Conservation (phyloP, 306 rosid genomes). For the Cotoneaster glaucophyllus region DNA sequence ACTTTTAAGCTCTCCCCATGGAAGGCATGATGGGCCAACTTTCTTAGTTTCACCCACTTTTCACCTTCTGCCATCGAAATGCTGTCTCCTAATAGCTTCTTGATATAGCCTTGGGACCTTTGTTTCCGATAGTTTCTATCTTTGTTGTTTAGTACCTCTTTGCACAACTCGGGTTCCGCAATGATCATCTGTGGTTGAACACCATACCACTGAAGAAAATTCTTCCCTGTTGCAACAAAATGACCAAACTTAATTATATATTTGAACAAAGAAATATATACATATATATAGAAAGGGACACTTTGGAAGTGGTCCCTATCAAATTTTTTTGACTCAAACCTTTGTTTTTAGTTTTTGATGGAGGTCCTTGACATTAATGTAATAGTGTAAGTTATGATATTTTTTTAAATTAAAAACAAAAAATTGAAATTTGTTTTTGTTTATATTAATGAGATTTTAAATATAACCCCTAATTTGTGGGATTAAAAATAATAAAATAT, state of each 20-base stretch:
- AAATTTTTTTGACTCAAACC: no score
- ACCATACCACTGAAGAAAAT: constrained; percentile 24
- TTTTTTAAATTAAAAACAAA: no score
- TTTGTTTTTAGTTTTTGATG: no score
- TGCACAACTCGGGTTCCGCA: constrained; percentile 24
- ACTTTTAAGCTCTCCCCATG: constrained; percentile 36
- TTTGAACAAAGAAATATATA: not conserved
- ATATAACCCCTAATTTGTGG: no score
- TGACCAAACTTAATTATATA: not conserved
- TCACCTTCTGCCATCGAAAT: constrained; percentile 22
- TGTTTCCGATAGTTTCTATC: constrained; percentile 6
- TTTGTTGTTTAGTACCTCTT: constrained; percentile 22
- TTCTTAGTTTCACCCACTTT: constrained; percentile 28
- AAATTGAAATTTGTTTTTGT: no score
- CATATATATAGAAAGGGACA: no score
- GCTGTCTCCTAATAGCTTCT: constrained; percentile 26
- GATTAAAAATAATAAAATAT: no score
- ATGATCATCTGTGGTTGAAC: constrained; percentile 13
- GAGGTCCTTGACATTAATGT: no score
- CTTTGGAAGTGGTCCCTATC: no score
- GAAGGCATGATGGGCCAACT: constrained; percentile 27
- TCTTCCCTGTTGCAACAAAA: constrained; percentile 15
- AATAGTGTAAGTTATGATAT: no score
- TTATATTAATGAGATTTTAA: no score
- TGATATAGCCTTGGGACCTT: not conserved